Evolutionary conservation across 2,329 filamentous ascomycete species (phyloP).

Genomic region (Penicillium olsonii): DNA sequence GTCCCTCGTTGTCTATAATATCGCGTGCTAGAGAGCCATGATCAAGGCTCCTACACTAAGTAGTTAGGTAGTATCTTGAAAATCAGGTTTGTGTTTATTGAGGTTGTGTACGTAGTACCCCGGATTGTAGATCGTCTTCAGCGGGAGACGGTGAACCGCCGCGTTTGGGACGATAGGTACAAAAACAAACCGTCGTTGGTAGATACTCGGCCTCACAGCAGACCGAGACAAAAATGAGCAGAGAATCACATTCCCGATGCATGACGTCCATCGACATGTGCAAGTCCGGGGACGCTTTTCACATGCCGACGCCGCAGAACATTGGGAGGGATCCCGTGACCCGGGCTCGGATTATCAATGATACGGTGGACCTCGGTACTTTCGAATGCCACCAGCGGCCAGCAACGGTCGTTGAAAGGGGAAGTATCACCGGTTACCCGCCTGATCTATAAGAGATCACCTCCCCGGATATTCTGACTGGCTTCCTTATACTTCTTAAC

Average conservation of each 20-base stretch:
- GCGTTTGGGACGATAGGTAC: not conserved
- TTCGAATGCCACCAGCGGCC: slow-evolving; percentile 17
- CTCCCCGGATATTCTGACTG: slow-evolving; percentile 7
- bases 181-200: not conserved
- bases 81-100: not conserved
- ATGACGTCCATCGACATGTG: not conserved
- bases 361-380: slow-evolving; percentile 35
- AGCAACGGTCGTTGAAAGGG: slow-evolving; percentile 14
- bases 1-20: not conserved
- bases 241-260: slow-evolving; percentile 8
- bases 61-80: not conserved
- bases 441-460: slow-evolving; percentile 13
- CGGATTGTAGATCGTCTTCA: too few relatives aligned
- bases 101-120: not conserved
- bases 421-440: slow-evolving; percentile 20
- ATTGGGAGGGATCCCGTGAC: slow-evolving; percentile 27
- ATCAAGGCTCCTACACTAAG: not conserved
- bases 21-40: not conserved
- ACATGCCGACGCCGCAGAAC: slow-evolving; percentile 10
- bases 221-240: not conserved
- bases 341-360: slow-evolving; percentile 25
- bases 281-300: slow-evolving; percentile 11
- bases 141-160: not conserved
- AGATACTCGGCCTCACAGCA: not conserved
- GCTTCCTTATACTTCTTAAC: slow-evolving; percentile 1